Conservation (phyloP, 257 asterid species). For the Linderniella brevidens region DNA sequence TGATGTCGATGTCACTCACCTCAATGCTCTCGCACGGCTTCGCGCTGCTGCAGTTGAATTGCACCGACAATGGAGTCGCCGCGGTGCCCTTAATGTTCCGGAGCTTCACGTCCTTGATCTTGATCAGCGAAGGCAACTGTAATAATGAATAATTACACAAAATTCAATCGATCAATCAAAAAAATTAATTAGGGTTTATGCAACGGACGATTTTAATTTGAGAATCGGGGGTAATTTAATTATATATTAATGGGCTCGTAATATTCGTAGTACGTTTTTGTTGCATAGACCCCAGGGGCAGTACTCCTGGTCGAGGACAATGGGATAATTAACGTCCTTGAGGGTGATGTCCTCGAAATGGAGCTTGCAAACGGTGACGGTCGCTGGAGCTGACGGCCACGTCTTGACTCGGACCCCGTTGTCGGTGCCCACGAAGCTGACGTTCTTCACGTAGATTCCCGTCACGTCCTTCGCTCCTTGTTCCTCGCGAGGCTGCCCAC, state of each 20-base stretch:
- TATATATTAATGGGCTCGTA: no score
- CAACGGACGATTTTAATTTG: no score
- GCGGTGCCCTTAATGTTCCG: constrained; percentile 27
- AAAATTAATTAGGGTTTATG: no score
- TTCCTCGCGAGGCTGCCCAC: constrained; percentile 26
- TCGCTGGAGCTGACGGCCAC: constrained; percentile 28
- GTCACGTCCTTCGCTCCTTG: constrained; percentile 11
- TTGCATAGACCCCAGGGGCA: constrained; percentile 27
- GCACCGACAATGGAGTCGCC: constrained; percentile 9
- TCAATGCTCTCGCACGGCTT: constrained; percentile 29
- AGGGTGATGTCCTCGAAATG: constrained; percentile 18
- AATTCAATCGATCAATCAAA: no score
- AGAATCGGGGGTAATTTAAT: background rate
- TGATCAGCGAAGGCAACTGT: constrained; percentile 15
- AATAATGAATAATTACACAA: no score
- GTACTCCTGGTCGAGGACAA: constrained; percentile 29
- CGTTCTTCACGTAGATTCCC: constrained; percentile 14
- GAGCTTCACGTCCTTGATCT: constrained; percentile 11
- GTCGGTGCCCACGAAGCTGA: constrained; percentile 15
- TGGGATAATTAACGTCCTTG: constrained; percentile 17
- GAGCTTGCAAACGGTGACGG: constrained; percentile 11
- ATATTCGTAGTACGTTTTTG: constrained; percentile 11
- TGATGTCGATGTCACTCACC: constrained; percentile 26
- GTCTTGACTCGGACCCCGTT: constrained; percentile 34
- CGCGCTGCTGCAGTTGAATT: constrained; percentile 24